A percentile compares a stretch with the other conserved stretches of the same genome.
Evolutionary conservation across 169 alveolate genomes (phyloP).

Genomic region (Perkinsus marinus): DNA sequence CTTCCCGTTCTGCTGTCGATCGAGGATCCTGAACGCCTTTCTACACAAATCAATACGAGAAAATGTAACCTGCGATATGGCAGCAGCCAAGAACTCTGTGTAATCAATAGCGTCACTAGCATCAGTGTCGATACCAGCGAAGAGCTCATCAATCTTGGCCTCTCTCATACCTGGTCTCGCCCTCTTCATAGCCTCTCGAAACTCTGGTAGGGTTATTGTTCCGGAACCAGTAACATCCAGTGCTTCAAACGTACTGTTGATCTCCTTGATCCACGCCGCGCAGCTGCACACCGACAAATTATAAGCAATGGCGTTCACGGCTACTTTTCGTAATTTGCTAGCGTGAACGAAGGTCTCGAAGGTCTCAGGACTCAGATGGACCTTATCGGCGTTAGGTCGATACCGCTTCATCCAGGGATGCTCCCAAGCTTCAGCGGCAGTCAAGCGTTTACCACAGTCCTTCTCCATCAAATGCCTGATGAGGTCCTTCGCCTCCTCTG

Average conservation of each 20-base stretch:
- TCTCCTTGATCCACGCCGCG: slow-evolving; percentile 36
- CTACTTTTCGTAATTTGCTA: slow-evolving; percentile 34
- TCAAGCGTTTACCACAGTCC: slow-evolving; percentile 39
- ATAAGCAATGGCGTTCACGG: slow-evolving; percentile 40
- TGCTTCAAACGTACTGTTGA: slow-evolving; percentile 38
- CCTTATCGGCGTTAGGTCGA: neutral
- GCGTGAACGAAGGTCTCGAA: slow-evolving; percentile 22
- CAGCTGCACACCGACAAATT: slow-evolving; percentile 16
- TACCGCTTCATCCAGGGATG: slow-evolving; percentile 40
- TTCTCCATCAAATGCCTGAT: slow-evolving; percentile 36
- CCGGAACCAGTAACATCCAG: slow-evolving; percentile 44
- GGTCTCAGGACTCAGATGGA: slow-evolving; percentile 3
- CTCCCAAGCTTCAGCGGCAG: slow-evolving; percentile 33
- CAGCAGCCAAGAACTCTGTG: slow-evolving; percentile 28
- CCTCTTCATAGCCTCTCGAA: slow-evolving; percentile 30
- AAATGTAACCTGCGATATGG: slow-evolving; percentile 11
- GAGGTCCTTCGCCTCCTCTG: slow-evolving; percentile 49
- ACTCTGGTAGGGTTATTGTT: slow-evolving; percentile 30
- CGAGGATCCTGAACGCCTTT: slow-evolving; percentile 3
- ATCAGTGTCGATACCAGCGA: slow-evolving; percentile 44
- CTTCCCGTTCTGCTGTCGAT: slow-evolving; percentile 3
- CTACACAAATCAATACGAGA: neutral
- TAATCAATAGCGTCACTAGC: slow-evolving; percentile 44
- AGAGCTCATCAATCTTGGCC: slow-evolving; percentile 34
- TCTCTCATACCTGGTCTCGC: slow-evolving; percentile 16